Conservation (phyloP, 2,329 filamentous ascomycete genomes). For the Cladosporium cucumerinum region DNA sequence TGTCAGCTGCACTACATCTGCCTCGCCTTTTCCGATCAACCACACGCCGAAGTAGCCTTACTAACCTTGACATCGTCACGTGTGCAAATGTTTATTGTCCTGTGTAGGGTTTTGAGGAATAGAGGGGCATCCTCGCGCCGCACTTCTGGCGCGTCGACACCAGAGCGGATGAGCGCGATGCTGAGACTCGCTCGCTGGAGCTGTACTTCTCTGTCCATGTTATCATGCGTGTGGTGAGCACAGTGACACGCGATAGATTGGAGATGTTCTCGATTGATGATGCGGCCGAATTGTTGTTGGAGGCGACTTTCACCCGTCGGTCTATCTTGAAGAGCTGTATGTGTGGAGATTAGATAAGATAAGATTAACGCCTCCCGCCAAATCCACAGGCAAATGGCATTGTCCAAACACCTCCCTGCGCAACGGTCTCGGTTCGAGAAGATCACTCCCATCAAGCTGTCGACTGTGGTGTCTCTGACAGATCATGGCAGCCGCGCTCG, state of each 20-base stretch:
- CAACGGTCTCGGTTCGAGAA: background rate
- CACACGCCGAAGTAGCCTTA: background rate
- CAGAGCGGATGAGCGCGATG: slow-evolving; percentile 6
- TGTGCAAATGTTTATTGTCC: slow-evolving; percentile 11
- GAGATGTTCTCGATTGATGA: background rate
- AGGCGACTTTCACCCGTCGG: background rate
- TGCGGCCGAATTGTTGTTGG: background rate
- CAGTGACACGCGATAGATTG: background rate
- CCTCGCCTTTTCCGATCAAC: background rate
- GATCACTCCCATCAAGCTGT: background rate
- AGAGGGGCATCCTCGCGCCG: slow-evolving; percentile 3
- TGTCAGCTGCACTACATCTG: background rate
- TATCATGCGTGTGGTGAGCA: background rate
- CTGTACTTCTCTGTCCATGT: background rate
- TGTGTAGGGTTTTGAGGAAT: background rate
- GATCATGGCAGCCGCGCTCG: background rate
- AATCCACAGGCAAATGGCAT: background rate
- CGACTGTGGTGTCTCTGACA: background rate
- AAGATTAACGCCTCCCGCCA: background rate
- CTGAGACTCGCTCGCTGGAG: background rate
- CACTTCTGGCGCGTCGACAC: slow-evolving; percentile 6
- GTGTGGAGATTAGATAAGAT: background rate
- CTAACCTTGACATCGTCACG: slow-evolving; percentile 9
- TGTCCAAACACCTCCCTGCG: background rate
- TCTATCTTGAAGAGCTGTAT: background rate